These are phyloP conservation scores for Colletotrichum theobromicola DNA, from an alignment of 2,329 filamentous ascomycete species.

Conservation along the genomic window DNA sequence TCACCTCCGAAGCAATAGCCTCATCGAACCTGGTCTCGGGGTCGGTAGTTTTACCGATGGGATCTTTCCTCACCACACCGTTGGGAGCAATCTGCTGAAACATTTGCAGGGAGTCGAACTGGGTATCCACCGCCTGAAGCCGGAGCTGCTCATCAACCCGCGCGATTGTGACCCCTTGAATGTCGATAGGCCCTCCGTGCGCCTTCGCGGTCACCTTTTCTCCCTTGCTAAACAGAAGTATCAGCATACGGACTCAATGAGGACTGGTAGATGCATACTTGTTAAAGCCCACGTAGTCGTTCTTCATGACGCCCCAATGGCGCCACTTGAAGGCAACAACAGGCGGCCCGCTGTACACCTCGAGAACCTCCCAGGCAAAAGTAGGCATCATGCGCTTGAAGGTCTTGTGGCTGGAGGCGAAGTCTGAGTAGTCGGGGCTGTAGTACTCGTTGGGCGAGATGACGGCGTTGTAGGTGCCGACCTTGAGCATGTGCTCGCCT, in stretches of 20 bases:
- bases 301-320: constrained; percentile 72
- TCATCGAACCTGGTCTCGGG: constrained; percentile 12
- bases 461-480: constrained; percentile 74
- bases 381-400: constrained; percentile 78
- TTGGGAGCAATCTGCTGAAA: constrained; percentile 61
- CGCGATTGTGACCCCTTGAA: constrained; percentile 67
- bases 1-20: neutral
- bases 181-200: constrained; percentile 65
- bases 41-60: neutral
- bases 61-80: constrained; percentile 9
- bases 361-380: constrained; percentile 74
- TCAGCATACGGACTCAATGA: neutral
- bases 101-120: constrained; percentile 71
- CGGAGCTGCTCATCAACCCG: constrained; percentile 65
- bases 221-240: constrained; percentile 50
- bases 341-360: constrained; percentile 70
- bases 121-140: constrained; percentile 64
- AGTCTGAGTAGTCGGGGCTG: constrained; percentile 64
- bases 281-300: constrained; percentile 69
- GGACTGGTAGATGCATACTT: constrained; percentile 49
- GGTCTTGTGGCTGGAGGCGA: constrained; percentile 69
- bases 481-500: constrained; percentile 68
- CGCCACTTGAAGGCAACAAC: constrained; percentile 69
- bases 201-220: constrained; percentile 68
- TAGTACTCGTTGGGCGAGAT: constrained; percentile 69